phyloP scores from a whole-genome alignment of 371 early-diverging fungal genomes.

The Capillidium rhysosporum region DNA sequence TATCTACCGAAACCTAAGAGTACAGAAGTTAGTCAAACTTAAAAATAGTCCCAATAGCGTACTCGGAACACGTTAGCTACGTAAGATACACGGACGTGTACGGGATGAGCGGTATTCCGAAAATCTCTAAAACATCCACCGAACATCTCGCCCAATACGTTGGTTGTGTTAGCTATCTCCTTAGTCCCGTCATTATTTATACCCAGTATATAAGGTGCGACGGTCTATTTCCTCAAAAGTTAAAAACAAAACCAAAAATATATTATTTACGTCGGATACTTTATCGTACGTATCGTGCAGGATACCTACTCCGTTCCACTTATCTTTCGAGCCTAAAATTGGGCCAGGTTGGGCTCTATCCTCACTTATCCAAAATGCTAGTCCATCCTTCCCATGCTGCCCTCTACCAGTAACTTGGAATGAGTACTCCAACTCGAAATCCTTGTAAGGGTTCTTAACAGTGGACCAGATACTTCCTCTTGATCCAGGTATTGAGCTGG shows the following conservation, averaged over 20 bases:
- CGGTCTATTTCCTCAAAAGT: constrained; percentile 1
- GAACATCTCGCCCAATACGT: constrained; percentile 21
- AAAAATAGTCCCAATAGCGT: constrained; percentile 6
- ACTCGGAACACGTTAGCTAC: constrained; percentile 32
- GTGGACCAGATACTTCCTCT: constrained; percentile 51
- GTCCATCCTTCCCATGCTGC: constrained; percentile 52
- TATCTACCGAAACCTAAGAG: constrained; percentile 37
- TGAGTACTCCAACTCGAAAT: constrained; percentile 52
- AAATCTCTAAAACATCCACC: constrained; percentile 54
- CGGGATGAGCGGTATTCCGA: constrained; percentile 36
- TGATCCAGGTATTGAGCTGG: constrained; percentile 37
- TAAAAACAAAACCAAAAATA: background rate
- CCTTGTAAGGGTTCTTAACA: constrained; percentile 35
- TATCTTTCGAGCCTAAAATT: constrained; percentile 44
- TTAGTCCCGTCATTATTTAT: constrained; percentile 45
- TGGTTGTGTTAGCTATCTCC: constrained; percentile 16
- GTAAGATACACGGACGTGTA: constrained; percentile 40
- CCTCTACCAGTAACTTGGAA: constrained; percentile 40
- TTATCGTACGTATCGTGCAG: constrained; percentile 46
- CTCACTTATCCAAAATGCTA: constrained; percentile 72
- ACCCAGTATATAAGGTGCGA: constrained; percentile 39
- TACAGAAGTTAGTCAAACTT: background rate
- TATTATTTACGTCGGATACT: constrained; percentile 16
- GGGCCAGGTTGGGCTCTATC: constrained; percentile 35
- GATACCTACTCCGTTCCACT: constrained; percentile 48